A percentile compares a stretch with the other conserved stretches of the same genome.
Conservation (phyloP, 805 yeast species). For the Candida odintsovae region DNA sequence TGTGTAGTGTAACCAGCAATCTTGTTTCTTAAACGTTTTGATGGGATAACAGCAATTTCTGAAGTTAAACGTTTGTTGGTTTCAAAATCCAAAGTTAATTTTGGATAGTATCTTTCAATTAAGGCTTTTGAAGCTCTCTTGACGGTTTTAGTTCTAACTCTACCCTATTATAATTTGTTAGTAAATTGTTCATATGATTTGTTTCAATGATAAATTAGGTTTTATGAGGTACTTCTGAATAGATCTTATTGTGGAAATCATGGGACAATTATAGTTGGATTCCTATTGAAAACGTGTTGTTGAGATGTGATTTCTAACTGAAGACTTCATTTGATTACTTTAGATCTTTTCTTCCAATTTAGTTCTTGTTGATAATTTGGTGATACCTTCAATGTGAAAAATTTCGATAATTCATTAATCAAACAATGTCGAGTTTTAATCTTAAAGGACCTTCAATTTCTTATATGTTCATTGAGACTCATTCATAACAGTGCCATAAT, state of each 20-base stretch:
- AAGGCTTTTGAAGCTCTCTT: conserved; percentile 99
- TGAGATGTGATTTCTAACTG: not conserved
- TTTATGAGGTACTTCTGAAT: not conserved
- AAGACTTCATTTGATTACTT: not conserved
- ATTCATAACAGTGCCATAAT: not conserved
- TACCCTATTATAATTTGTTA: conserved; percentile 60
- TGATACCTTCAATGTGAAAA: not conserved
- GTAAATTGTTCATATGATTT: conserved; percentile 6
- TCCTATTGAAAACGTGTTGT: no score
- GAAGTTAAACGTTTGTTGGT: conserved; percentile 99
- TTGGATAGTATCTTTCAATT: conserved; percentile 99
- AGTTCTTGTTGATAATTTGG: not conserved
- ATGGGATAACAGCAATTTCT: conserved; percentile 97
- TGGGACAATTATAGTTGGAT: no score
- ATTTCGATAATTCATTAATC: not conserved
- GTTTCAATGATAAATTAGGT: not conserved
- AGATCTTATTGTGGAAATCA: not conserved
- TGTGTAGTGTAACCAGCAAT: conserved; percentile 99
- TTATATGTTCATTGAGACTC: not conserved
- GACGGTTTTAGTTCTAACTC: conserved; percentile 99
- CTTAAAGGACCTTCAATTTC: not conserved
- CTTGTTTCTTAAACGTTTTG: conserved; percentile 99
- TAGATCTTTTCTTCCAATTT: not conserved
- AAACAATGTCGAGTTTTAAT: not conserved
- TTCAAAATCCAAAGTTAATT: conserved; percentile 98